Base-by-base conservation (phyloP, 2,329 filamentous ascomycete genomes). In the Amesomyces nigricolor region DNA sequence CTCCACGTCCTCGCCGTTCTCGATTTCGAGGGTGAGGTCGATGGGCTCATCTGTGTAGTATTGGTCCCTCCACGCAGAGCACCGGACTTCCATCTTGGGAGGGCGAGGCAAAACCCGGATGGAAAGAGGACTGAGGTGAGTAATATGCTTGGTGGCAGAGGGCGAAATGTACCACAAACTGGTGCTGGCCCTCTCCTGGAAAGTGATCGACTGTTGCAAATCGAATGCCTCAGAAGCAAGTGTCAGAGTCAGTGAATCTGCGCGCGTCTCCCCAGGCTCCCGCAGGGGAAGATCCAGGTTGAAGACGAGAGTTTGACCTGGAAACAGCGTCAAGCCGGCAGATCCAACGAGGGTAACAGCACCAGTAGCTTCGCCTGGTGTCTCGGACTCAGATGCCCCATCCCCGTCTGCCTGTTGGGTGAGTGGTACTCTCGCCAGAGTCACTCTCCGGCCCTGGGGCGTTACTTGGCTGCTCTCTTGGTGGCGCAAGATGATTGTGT, bases 21-120 rank as follows among this genome's bases (percentile, higher is more conserved):
- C 66, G 3, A 96, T 73, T 43, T 86, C 81, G 39, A 97, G 75
- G 0, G 78, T 73, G 19, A 97, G 69, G 6, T 75, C 74, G 29
- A 96, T 81, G 0, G 75, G 70, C 72, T 99, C 94, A 64, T 95
- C 87, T 1, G 88, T 88, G 67, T 96, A 97, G 69, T 92, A 95
- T 53, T 91, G 85, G 11, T 82, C 78, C 54, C 79, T 75, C 7
- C 86, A 71, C 40, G 82, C 78, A 2, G 81, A 75, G 9, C 89
- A 73, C 26, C 75, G 79, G 45, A 99, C 82, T 63, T 89, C 85
- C 74, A 99, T 83, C 71, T 96, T 97, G 0, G 94, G 94, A 29
- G 92, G 94, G 61, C 95, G 88, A 1, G 94, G 92, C 52, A 91
- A 78, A 22, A 99, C 84, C 54, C 82, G 85, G 54, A 95, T 80